Evolutionary conservation across 2,329 filamentous ascomycete species (phyloP).

Genomic region (Fusarium goolgardi): DNA sequence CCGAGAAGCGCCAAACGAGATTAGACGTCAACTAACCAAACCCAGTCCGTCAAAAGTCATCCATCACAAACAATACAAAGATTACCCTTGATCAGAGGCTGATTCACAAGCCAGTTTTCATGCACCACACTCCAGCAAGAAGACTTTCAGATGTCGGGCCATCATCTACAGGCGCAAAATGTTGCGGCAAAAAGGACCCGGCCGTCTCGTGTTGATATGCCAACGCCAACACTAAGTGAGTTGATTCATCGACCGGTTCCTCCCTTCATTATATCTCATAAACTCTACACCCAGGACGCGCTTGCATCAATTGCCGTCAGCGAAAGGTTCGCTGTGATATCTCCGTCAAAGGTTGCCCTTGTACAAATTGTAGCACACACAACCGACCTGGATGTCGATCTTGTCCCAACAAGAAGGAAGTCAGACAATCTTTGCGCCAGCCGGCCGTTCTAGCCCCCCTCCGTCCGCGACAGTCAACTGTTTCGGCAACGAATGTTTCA

Average conservation of each 20-base stretch:
- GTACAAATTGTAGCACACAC: constrained; percentile 7
- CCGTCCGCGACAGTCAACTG: not conserved
- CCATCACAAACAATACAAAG: not conserved
- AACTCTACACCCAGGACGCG: not conserved
- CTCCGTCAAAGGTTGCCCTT: not conserved
- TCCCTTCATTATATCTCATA: rapidly evolving
- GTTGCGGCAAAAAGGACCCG: not conserved
- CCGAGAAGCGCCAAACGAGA: not conserved
- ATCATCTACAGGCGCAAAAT: not conserved
- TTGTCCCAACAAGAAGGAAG: constrained; percentile 3
- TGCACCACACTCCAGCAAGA: rapidly evolving
- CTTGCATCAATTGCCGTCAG: constrained; percentile 8
- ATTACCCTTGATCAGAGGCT: not conserved
- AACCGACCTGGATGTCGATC: not conserved
- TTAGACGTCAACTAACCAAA: not conserved
- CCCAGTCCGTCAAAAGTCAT: not conserved
- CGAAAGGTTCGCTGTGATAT: constrained; percentile 18
- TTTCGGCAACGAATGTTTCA: not conserved
- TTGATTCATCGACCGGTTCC: rapidly evolving
- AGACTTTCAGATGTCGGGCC: not conserved
- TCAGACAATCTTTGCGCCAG: not conserved
- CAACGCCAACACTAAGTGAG: not conserved
- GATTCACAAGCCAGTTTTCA: rapidly evolving
- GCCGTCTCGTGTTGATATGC: too few species aligned
- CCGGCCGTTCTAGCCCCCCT: not conserved